Evolutionary conservation across 2,329 filamentous ascomycete genomes (phyloP), one percentile per base, ranked within the genome.

Genomic region (Hymenoscyphus occultus): DNA sequence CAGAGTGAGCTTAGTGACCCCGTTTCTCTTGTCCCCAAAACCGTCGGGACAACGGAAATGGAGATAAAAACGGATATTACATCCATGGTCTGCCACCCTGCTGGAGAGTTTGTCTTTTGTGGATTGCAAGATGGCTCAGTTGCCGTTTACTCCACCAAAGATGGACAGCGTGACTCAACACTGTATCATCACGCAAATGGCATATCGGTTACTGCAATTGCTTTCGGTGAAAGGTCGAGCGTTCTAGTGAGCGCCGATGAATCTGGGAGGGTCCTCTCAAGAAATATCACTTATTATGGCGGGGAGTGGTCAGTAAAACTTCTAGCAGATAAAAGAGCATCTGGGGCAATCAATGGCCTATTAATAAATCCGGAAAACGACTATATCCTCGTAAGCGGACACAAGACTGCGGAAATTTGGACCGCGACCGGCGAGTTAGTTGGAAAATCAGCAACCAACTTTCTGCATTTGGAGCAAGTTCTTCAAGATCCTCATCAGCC

Each of bases 221-320:
- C 66, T 1, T 66, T 70, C 13, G 64, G 65, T 16, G 65, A 73
- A 51, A 28, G 67, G 14, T 64, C 48, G 3, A 65, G 66, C 19
- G 28, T 73, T n/a, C 59, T 76, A 13, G 60, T 73, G 31, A 74
- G 73, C 31, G 74, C 71, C 2, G 74, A 77, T 67, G 68, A 73
- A 22, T 67, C 69, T 19, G 70, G 69, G 13, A 67, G 71, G 9
- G 64, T 77, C 14, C 39, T 76, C 51, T 67, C 74, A 13, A 67
- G 60, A 7, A 56, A 71, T 40, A 59, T 73, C 4, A 40, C 59
- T 57, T 13, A 19, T 12, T 28, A 10, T 39, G 35, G 40, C 10
- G 32, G 31, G 12, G 48, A 56, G n/a, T 59, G 22, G 58, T 22
- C 39, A 60, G 32, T 35, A 40, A 22, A 66, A 39, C 3, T 22